Percentiles rank a stretch among this genome's conserved stretches.
These are phyloP conservation scores for Capillidium rhysosporum DNA, from an alignment of 371 early-diverging fungal species.

Conservation along the genomic window DNA sequence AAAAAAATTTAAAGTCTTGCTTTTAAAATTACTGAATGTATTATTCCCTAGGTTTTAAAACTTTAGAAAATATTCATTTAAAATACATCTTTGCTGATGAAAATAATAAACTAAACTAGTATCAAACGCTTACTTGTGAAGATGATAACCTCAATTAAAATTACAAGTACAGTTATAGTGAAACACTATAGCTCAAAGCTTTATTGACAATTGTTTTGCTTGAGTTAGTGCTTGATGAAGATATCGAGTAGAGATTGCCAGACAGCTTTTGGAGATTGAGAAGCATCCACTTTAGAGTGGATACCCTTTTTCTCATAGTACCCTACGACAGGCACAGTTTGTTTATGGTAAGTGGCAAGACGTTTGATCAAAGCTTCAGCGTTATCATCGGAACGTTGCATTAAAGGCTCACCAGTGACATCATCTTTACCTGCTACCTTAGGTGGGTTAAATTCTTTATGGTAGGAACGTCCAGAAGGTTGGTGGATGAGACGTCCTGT, in stretches of 20 bases:
- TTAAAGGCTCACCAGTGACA: slow-evolving; percentile 89
- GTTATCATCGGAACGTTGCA: slow-evolving; percentile 96
- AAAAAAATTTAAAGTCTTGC: too few species aligned
- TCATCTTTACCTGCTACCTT: slow-evolving; percentile 84
- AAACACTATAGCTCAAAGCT: too few species aligned
- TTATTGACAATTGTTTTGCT: too few species aligned
- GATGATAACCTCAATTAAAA: too few species aligned
- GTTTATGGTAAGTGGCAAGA: slow-evolving; percentile 84
- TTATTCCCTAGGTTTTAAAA: too few species aligned
- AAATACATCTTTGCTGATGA: too few species aligned
- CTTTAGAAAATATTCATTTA: too few species aligned
- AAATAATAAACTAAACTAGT: too few species aligned
- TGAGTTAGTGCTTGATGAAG: slow-evolving; percentile 23
- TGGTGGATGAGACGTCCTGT: slow-evolving; percentile 92
- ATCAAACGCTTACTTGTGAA: too few species aligned
- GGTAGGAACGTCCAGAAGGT: slow-evolving; percentile 90
- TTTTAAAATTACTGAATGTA: too few species aligned
- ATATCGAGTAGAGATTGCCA: slow-evolving; percentile 83
- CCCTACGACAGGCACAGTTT: slow-evolving; percentile 90
- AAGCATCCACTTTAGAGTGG: slow-evolving; percentile 81
- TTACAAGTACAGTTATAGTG: too few species aligned
- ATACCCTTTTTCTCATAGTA: slow-evolving; percentile 91
- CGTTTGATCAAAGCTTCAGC: slow-evolving; percentile 86
- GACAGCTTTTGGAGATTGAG: slow-evolving; percentile 71
- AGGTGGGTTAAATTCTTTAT: slow-evolving; percentile 91